These are phyloP conservation scores for Phaeophleospora eucalypticola DNA, from an alignment of 2,329 filamentous ascomycete genomes.

Conservation along the genomic window DNA sequence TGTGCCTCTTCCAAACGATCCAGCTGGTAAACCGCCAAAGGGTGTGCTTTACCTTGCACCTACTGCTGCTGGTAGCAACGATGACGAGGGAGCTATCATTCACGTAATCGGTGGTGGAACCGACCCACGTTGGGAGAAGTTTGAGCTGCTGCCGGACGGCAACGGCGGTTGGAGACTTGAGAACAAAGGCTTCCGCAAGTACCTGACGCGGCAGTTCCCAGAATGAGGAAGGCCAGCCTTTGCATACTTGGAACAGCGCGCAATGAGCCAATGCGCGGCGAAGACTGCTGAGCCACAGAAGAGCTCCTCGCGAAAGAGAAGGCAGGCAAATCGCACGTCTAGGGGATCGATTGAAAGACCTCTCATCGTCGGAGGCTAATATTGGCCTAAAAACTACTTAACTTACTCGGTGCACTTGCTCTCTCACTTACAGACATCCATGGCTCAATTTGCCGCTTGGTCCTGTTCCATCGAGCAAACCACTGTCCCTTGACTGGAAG, in stretches of 20 bases:
- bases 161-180: conserved; percentile 24
- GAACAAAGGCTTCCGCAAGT: conserved; percentile 31
- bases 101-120: conserved; percentile 34
- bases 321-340: background rate
- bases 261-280: background rate
- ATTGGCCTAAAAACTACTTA: background rate
- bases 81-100: conserved; percentile 25
- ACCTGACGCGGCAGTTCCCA: conserved; percentile 33
- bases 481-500: background rate
- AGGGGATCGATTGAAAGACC: background rate
- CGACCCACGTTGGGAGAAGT: conserved; percentile 34
- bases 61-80: conserved; percentile 12
- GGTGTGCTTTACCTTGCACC: conserved; percentile 75
- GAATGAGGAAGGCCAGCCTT: conserved; percentile 17
- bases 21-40: conserved; percentile 63
- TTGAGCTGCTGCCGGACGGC: conserved; percentile 26
- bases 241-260: background rate
- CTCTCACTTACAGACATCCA: background rate
- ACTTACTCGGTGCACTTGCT: background rate
- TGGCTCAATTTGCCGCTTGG: background rate
- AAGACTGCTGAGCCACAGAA: background rate
- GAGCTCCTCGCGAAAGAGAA: background rate
- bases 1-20: conserved; percentile 49
- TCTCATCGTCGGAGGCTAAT: background rate
- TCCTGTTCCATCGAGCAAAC: background rate